Evolutionary conservation across 129 eudicot species (phyloP), one percentile per base, ranked within the genome.

Genomic region (Gnaphalium uliginosum): DNA sequence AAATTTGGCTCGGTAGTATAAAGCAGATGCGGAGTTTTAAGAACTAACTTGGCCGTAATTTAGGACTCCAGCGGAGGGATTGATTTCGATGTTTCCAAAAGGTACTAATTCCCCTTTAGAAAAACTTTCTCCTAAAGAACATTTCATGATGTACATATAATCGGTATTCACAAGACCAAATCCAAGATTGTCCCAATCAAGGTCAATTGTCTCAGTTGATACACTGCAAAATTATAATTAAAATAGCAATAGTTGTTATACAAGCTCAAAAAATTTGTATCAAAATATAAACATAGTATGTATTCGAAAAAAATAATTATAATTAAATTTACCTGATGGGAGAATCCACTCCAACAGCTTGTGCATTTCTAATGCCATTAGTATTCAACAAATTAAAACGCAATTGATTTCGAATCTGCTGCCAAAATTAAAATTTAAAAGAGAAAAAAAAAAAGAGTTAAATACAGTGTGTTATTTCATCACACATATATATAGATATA

Each of bases 131-230:
- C 92, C 98, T 57, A 66, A 83, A 53, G 96, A 53, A 76, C 96
- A 92, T 74, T 87, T 92, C 86, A 78, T 81, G 62, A 72, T 63
- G 56, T 87, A 92, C 98, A 92, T 92, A 79, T 78, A 87, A 85
- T 92, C 98, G 5, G 98, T 87, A 65, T 85, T 79, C 72, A 79
- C 79, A 37, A 87, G 66, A 76, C 90, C 88, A 59, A 92, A 92
- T 54, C 98, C 98, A 29, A 92, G 86, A 68, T 83, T 90, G 73
- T 92, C 98, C 98, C 98, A 92, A 41, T 89, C 83, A 26, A 92
- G 61, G 61, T 89, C 96, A 69, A 87, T 80, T 56, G 77, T 75
- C 71, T 85, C 92, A 53, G 73, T 54, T 25, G 81, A 46, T 29
- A 53, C 79, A 78, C 78, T 81, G 81, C 84, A 63, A 79, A 57